These are phyloP conservation scores for Melastoma candidum DNA, from an alignment of 441 rosid genomes.

Conservation along the genomic window DNA sequence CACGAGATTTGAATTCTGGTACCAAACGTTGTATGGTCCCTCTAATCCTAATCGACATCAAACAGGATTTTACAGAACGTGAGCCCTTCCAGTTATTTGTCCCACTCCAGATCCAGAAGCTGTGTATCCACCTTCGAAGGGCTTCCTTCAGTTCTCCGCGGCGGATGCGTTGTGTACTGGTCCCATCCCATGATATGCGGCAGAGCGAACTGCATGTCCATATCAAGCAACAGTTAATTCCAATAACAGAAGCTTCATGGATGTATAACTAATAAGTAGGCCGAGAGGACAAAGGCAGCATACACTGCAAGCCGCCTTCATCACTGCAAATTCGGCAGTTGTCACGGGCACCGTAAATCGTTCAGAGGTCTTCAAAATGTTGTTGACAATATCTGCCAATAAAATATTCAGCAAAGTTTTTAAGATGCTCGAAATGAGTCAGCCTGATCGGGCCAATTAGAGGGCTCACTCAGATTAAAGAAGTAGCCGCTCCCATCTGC, in stretches of 20 bases:
- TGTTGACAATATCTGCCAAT: constrained; percentile 67
- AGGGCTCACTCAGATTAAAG: constrained; percentile 60
- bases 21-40: too few relatives aligned
- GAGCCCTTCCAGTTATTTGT: constrained; percentile 27
- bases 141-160: constrained; percentile 9
- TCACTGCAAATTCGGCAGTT: constrained; percentile 69
- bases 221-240: not conserved
- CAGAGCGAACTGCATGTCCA: constrained; percentile 59
- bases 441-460: constrained; percentile 6
- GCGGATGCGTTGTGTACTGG: constrained; percentile 27
- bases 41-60: too few relatives aligned
- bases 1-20: too few relatives aligned
- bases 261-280: not conserved
- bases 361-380: constrained; percentile 48
- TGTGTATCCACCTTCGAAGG: constrained; percentile 32
- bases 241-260: not conserved
- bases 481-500: constrained; percentile 63
- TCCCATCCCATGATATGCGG: constrained; percentile 95
- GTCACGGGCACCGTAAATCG: constrained; percentile 60
- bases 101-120: constrained; percentile 57
- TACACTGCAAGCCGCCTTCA: constrained; percentile 90
- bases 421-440: constrained; percentile 5
- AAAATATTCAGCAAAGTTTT: not conserved
- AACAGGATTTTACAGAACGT: too few relatives aligned
- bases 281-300: constrained; percentile 8